Evolutionary conservation across 768 basidiomycete species (phyloP).

Genomic region (Daedaleopsis sinensis): DNA sequence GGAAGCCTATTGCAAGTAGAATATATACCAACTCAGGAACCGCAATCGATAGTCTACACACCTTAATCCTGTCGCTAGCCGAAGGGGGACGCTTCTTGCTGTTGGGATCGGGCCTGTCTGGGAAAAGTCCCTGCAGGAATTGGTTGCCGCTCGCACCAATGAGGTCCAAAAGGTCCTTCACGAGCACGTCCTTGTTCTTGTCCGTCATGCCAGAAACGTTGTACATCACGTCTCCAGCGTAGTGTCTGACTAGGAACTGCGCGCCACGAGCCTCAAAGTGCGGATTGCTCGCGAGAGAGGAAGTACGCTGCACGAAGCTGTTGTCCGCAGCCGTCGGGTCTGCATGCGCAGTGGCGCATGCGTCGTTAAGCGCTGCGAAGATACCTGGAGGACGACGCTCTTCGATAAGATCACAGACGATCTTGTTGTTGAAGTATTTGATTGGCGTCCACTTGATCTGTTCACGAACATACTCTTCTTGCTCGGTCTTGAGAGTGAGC

Average conservation of each 20-base stretch:
- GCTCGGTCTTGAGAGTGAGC: constrained; percentile 96
- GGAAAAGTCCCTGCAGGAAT: constrained; percentile 89
- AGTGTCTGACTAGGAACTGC: constrained; percentile 95
- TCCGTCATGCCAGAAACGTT: constrained; percentile 98
- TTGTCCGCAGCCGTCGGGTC: constrained; percentile 96
- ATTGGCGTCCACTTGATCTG: constrained; percentile 99
- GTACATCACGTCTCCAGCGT: constrained; percentile 99
- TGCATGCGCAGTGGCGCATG: constrained; percentile 98
- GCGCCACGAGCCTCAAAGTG: constrained; percentile 95
- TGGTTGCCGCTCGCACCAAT: constrained; percentile 77
- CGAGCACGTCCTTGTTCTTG: constrained; percentile 97
- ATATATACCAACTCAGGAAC: background rate
- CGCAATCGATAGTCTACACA: constrained; percentile 28
- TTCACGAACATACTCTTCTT: constrained; percentile 98
- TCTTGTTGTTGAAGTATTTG: constrained; percentile 98
- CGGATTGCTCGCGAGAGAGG: constrained; percentile 78
- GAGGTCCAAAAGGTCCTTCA: constrained; percentile 94
- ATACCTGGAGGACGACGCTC: constrained; percentile 96
- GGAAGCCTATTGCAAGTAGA: constrained; percentile 56
- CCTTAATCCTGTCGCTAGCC: constrained; percentile 97
- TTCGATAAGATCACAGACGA: constrained; percentile 98
- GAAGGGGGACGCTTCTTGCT: constrained; percentile 98
- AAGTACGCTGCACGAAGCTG: constrained; percentile 92
- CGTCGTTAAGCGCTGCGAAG: constrained; percentile 97
- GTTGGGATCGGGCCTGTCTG: constrained; percentile 92